Base-by-base conservation (phyloP, 495 filamentous ascomycete species). In the Massariosphaeria phaeospora region DNA sequence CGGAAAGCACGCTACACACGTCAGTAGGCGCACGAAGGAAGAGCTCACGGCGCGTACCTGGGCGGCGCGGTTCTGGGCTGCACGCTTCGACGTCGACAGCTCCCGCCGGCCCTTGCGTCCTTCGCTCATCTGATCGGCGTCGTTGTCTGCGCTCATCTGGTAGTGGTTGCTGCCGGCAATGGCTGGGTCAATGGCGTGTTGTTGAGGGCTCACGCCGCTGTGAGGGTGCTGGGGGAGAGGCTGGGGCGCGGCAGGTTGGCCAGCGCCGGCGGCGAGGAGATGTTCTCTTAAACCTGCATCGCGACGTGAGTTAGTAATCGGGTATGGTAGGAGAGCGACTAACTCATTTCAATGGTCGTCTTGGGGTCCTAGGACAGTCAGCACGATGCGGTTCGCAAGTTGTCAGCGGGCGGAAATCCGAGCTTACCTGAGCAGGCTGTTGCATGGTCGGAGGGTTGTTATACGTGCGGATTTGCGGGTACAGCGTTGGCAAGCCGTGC, bases 51-150 rank as follows among this genome's bases (percentile, higher is more conserved):
- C 27, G 40, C 78, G 41, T 79, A 96, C 93, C 84, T 98, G 93
- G 40, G 93, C 93, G 61, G 93, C 93, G 63, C 93, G 78, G 65
- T 98, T 98, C 69, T 98, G 93, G 34, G 94, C 93, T 17, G 93
- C 93, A 57, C 93, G 84, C 73, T 98, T 98, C 38, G 88, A 93
- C 12, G 88, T 90, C 20, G 89, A 95, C 42, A 98, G 72, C 72
- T 96, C 93, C 36, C 93, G 79, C 72, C 96, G 95, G 27, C 84
- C 84, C 44, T 69, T 73, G 17, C 63, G 43, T 12, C 50, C 42
- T 29, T 56, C 64, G 41, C 64, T 61, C 49, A 66, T 13, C 12
- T 63, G 63, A 18, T 71, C 69, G 35, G 55, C 58, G 20, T 41
- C 57, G 25, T 70, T 67, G 39, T 45, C 49, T 23, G 52, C 53